Evolutionary conservation across 805 yeast species (phyloP).

Genomic region (Pichia phayaonensis): DNA sequence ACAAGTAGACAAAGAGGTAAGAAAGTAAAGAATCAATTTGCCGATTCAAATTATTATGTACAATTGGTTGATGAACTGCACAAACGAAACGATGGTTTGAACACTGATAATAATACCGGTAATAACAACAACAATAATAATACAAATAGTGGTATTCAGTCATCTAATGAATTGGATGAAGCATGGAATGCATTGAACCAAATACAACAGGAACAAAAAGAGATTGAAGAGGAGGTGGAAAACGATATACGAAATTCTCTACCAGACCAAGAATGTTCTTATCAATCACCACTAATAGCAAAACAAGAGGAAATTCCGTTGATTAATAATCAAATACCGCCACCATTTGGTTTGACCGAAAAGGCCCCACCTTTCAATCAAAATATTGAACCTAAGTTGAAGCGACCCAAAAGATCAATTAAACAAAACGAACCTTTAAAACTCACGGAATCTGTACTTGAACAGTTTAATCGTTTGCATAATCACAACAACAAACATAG

Average conservation of each 20-base stretch:
- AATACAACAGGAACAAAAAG: background rate
- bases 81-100: background rate
- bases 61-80: conserved; percentile 3
- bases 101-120: background rate
- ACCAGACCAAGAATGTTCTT: background rate
- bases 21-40: background rate
- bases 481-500: too few relatives aligned
- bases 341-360: background rate
- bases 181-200: conserved; percentile 12
- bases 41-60: conserved; percentile 3
- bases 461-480: background rate
- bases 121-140: background rate
- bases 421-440: background rate
- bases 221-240: background rate
- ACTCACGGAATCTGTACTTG: background rate
- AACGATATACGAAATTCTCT: background rate
- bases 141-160: background rate
- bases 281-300: background rate
- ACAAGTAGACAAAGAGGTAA: conserved; percentile 1
- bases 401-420: conserved; percentile 8
- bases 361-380: background rate
- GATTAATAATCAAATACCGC: background rate
- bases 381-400: background rate
- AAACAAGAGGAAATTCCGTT: too few relatives aligned
- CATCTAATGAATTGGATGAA: background rate